Percentiles rank a stretch among this genome's conserved stretches.
phyloP scores from a whole-genome alignment of 495 filamentous ascomycete species.

The Pyrenopolyporus hunteri region DNA sequence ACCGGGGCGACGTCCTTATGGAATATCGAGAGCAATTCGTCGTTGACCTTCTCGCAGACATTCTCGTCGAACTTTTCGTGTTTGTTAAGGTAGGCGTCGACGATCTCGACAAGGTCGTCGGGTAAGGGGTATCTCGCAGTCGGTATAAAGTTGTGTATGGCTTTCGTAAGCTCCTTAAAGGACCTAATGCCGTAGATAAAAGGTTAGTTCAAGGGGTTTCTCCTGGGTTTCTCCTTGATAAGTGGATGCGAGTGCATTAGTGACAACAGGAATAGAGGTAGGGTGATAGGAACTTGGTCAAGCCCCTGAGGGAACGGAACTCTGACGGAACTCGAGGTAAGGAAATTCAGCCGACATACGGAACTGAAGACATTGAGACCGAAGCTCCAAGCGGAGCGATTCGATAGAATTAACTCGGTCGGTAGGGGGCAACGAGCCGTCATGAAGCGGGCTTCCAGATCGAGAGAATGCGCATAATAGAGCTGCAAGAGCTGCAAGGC shows the following conservation, averaged over 20 bases:
- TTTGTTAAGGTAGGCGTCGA: slow-evolving; percentile 66
- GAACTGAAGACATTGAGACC: slow-evolving; percentile 40
- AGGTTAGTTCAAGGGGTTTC: slow-evolving; percentile 17
- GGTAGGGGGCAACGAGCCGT: slow-evolving; percentile 15
- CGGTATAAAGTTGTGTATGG: slow-evolving; percentile 60
- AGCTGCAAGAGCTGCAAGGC: slow-evolving; percentile 33
- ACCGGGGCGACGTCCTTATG: slow-evolving; percentile 59
- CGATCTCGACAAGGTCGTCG: slow-evolving; percentile 60
- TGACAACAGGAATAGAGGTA: slow-evolving; percentile 4
- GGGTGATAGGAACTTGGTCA: neutral
- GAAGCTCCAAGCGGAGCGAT: slow-evolving; percentile 29
- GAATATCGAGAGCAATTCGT: slow-evolving; percentile 68
- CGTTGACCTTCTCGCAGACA: slow-evolving; percentile 66
- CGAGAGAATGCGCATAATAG: slow-evolving; percentile 24
- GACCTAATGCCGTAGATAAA: slow-evolving; percentile 45
- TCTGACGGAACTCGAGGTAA: neutral
- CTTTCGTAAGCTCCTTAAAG: slow-evolving; percentile 66
- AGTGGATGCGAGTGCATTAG: neutral
- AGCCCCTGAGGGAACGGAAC: too few species aligned
- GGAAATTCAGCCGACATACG: slow-evolving; percentile 34
- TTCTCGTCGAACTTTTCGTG: slow-evolving; percentile 63
- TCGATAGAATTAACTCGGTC: slow-evolving; percentile 14
- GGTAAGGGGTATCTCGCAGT: slow-evolving; percentile 64
- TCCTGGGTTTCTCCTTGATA: slow-evolving; percentile 1
- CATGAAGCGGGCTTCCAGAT: slow-evolving; percentile 23